phyloP scores from a whole-genome alignment of 2,329 filamentous ascomycete genomes.

The Remersonia thermophila region DNA sequence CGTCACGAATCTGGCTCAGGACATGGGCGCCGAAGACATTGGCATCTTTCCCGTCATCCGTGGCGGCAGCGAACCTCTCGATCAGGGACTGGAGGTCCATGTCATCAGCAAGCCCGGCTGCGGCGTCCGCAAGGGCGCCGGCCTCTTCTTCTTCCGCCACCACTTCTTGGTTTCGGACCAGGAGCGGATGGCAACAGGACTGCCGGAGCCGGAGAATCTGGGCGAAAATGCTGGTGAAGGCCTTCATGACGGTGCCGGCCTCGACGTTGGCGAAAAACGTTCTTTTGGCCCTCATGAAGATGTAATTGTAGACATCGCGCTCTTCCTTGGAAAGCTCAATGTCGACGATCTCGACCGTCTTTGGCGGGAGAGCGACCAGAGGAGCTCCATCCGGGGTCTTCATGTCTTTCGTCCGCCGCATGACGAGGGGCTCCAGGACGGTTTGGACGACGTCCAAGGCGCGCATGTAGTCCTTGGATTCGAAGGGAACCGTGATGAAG shows the following conservation, averaged over 20 bases:
- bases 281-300: slow-evolving; percentile 69
- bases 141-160: slow-evolving; percentile 83
- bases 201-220: slow-evolving; percentile 89
- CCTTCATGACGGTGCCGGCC: slow-evolving; percentile 85
- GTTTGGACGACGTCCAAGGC: slow-evolving; percentile 95
- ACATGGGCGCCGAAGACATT: slow-evolving; percentile 76
- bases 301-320: slow-evolving; percentile 83
- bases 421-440: slow-evolving; percentile 86
- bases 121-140: slow-evolving; percentile 62
- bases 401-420: slow-evolving; percentile 95
- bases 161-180: slow-evolving; percentile 74
- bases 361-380: slow-evolving; percentile 70
- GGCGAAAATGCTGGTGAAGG: slow-evolving; percentile 93
- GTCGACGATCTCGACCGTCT: slow-evolving; percentile 72
- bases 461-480: slow-evolving; percentile 85
- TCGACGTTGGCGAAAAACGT: slow-evolving; percentile 80
- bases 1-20: slow-evolving; percentile 79
- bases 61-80: slow-evolving; percentile 63
- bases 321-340: slow-evolving; percentile 78
- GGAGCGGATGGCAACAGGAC: slow-evolving; percentile 82
- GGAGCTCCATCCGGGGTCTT: slow-evolving; percentile 70
- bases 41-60: slow-evolving; percentile 48
- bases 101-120: slow-evolving; percentile 76
- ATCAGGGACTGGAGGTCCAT: slow-evolving; percentile 90
- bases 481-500: slow-evolving; percentile 94